Percentiles rank a stretch among this genome's conserved stretches.
Evolutionary conservation across 495 filamentous ascomycete species (phyloP).

Genomic region (Lasiosphaeriaceae sp.): DNA sequence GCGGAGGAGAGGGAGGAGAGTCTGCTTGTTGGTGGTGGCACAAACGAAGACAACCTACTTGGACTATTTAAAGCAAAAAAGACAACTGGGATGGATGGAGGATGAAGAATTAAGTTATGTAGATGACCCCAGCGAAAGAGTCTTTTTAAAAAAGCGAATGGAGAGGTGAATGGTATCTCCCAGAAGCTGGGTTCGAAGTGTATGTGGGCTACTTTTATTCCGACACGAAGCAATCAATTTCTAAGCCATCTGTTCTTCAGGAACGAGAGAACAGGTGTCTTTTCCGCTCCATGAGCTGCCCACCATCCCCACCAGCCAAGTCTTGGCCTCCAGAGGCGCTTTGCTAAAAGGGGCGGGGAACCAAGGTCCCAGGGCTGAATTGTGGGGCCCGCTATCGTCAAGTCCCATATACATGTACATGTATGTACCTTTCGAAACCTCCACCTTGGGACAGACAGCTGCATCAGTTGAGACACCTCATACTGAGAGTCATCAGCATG

Average conservation of each 20-base stretch:
- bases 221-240: slow-evolving; percentile 12
- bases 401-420: not conserved
- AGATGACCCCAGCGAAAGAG: slow-evolving; percentile 9
- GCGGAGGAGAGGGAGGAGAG: no score
- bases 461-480: no score
- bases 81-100: not conserved
- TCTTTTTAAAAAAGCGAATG: slow-evolving; percentile 10
- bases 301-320: not conserved
- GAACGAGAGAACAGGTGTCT: slow-evolving; percentile 31
- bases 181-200: not conserved
- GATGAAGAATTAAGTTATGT: not conserved
- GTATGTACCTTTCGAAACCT: no score
- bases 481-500: no score
- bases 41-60: not conserved
- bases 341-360: slow-evolving; percentile 4
- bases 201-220: slow-evolving; percentile 25
- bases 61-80: slow-evolving; percentile 1
- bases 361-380: not conserved
- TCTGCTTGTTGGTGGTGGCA: not conserved
- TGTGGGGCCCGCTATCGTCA: not conserved
- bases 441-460: no score
- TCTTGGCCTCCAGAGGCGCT: slow-evolving; percentile 12
- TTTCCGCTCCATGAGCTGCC: slow-evolving; percentile 16
- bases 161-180: slow-evolving; percentile 11
- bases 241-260: slow-evolving; percentile 17